phyloP scores from a whole-genome alignment of 1,284 basidiomycete genomes.

The Papiliotrema laurentii region DNA sequence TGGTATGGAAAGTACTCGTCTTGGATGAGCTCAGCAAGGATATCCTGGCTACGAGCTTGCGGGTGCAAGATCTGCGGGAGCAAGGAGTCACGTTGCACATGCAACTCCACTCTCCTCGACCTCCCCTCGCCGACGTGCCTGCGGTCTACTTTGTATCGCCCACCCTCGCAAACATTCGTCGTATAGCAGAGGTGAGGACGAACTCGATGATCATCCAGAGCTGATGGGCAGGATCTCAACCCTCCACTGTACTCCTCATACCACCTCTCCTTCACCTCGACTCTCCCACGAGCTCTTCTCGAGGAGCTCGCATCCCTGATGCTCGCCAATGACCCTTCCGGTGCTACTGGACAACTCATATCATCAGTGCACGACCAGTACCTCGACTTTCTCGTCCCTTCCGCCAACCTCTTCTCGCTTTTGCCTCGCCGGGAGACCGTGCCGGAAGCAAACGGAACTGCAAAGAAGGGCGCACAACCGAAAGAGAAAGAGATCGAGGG shows the following conservation, averaged over 20 bases:
- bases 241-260: slow-evolving; percentile 87
- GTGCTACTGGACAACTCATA: slow-evolving; percentile 73
- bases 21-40: slow-evolving; percentile 95
- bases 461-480: slow-evolving; percentile 21
- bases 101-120: slow-evolving; percentile 88
- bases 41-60: slow-evolving; percentile 86
- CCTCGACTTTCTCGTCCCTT: slow-evolving; percentile 92
- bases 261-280: slow-evolving; percentile 93
- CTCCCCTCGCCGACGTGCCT: slow-evolving; percentile 89
- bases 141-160: slow-evolving; percentile 97
- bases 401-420: slow-evolving; percentile 89
- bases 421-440: slow-evolving; percentile 53
- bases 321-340: slow-evolving; percentile 60
- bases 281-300: slow-evolving; percentile 76
- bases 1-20: slow-evolving; percentile 95
- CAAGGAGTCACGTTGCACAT: slow-evolving; percentile 96
- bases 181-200: slow-evolving; percentile 72
- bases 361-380: slow-evolving; percentile 87
- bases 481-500: slow-evolving; percentile 40
- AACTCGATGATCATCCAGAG: background rate
- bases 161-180: slow-evolving; percentile 74
- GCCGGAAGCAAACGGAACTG: slow-evolving; percentile 31
- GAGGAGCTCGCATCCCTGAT: slow-evolving; percentile 91
- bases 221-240: slow-evolving; percentile 56
- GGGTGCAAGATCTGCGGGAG: slow-evolving; percentile 94